Percentiles rank a stretch among this genome's conserved stretches.
Evolutionary conservation across 2,329 filamentous ascomycete genomes (phyloP).

Genomic region (Diplodia corticola): DNA sequence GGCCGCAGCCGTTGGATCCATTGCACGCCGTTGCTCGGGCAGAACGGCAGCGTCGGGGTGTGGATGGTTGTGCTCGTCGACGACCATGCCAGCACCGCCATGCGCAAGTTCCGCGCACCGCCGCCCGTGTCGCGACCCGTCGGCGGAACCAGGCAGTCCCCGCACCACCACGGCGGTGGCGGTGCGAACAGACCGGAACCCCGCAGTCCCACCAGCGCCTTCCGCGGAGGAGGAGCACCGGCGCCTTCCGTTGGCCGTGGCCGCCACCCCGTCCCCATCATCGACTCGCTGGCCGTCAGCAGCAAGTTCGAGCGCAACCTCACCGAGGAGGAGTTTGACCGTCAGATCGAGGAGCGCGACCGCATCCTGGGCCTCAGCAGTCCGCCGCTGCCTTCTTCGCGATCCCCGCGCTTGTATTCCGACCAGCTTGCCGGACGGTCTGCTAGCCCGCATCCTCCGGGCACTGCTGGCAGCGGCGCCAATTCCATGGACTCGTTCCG

Average conservation of each 20-base stretch:
- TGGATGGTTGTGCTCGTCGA: slow-evolving; percentile 79
- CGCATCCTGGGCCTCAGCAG: background rate
- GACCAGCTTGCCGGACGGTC: background rate
- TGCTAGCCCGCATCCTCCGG: background rate
- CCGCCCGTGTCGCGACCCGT: slow-evolving; percentile 16
- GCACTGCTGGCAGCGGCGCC: background rate
- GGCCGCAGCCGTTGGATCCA: slow-evolving; percentile 74
- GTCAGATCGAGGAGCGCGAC: background rate
- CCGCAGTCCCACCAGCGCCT: background rate
- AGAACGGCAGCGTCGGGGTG: slow-evolving; percentile 67
- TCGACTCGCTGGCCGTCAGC: background rate
- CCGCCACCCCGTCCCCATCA: background rate
- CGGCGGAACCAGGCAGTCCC: background rate
- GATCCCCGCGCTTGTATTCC: background rate
- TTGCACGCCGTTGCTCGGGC: slow-evolving; percentile 70
- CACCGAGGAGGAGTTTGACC: slow-evolving; percentile 9
- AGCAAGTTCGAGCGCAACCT: background rate
- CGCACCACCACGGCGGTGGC: no score
- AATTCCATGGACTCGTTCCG: slow-evolving; percentile 11
- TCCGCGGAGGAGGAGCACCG: background rate
- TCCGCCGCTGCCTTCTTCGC: background rate
- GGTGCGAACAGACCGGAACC: background rate
- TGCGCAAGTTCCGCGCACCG: slow-evolving; percentile 1
- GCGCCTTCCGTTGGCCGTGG: background rate
- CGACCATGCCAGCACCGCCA: slow-evolving; percentile 47